Conservation (phyloP, 2,329 filamentous ascomycete genomes). For the Ophioceras dolichostomum region DNA sequence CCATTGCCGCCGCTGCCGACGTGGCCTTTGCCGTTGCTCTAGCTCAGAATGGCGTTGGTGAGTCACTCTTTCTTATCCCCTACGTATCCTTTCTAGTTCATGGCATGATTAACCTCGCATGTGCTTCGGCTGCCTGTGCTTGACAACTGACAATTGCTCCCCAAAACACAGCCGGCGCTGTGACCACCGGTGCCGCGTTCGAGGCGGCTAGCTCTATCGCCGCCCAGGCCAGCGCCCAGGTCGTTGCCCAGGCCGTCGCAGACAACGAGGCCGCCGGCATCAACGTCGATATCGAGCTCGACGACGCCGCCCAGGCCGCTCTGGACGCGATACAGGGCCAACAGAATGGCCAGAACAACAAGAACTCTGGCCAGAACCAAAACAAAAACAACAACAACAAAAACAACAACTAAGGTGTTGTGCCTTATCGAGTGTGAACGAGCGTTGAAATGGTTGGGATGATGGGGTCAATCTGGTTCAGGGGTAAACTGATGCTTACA, state of each 20-base stretch:
- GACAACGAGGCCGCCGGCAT: slow-evolving; percentile 2
- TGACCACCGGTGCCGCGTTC: neutral
- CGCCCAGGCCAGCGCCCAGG: slow-evolving; percentile 1
- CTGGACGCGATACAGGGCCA: neutral
- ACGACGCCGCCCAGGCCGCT: neutral
- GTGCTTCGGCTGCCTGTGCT: too few species aligned
- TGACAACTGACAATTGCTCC: too few species aligned
- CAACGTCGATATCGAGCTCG: neutral
- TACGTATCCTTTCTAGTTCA: too few species aligned
- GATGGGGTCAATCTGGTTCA: too few species aligned
- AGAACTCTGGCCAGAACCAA: too few species aligned
- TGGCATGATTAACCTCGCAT: too few species aligned
- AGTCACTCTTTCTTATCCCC: neutral
- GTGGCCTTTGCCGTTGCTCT: slow-evolving; percentile 1
- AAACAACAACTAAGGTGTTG: neutral
- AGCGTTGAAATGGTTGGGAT: too few species aligned
- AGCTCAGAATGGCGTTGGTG: slow-evolving; percentile 1
- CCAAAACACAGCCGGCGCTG: neutral
- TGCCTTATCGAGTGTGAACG: too few species aligned
- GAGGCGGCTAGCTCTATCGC: slow-evolving; percentile 1
- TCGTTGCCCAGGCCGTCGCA: slow-evolving; percentile 1
- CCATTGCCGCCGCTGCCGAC: slow-evolving; percentile 1
- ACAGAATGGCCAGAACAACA: neutral
- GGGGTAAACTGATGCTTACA: too few species aligned
- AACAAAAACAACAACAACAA: neutral